Conservation (phyloP, 2,329 filamentous ascomycete genomes). For the Septoria petroselini region DNA sequence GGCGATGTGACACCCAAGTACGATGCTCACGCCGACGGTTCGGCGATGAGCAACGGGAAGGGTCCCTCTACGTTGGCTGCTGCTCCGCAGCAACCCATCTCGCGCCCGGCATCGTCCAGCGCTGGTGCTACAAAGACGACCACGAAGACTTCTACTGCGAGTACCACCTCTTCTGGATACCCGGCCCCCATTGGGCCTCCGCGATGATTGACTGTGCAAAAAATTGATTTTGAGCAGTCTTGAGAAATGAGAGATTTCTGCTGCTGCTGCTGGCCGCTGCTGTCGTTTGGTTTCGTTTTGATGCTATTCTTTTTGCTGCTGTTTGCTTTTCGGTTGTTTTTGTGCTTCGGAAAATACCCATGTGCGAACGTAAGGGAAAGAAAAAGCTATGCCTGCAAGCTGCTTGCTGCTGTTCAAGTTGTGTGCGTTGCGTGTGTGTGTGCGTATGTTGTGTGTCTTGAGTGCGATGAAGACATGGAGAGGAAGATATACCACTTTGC, state of each 20-base stretch:
- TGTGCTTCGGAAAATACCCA: slow-evolving; percentile 22
- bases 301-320: slow-evolving; percentile 11
- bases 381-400: slow-evolving; percentile 21
- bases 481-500: slow-evolving; percentile 29
- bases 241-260: slow-evolving; percentile 9
- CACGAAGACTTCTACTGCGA: slow-evolving; percentile 27
- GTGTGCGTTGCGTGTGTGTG: slow-evolving; percentile 4
- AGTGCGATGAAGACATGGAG: slow-evolving; percentile 1
- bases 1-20: slow-evolving; percentile 40
- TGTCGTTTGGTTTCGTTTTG: slow-evolving; percentile 16
- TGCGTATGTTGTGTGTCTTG: not conserved
- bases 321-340: slow-evolving; percentile 19
- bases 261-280: slow-evolving; percentile 8
- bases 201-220: slow-evolving; percentile 32
- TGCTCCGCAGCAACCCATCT: slow-evolving; percentile 25
- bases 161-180: slow-evolving; percentile 39
- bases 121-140: slow-evolving; percentile 22
- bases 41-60: slow-evolving; percentile 23
- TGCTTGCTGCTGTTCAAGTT: slow-evolving; percentile 9
- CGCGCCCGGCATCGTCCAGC: slow-evolving; percentile 24
- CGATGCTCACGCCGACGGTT: slow-evolving; percentile 29
- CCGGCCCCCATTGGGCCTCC: slow-evolving; percentile 41
- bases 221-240: slow-evolving; percentile 13
- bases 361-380: slow-evolving; percentile 21
- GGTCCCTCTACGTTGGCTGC: slow-evolving; percentile 22